Conservation (phyloP, 108 stramenopile genomes). For the Nitzschia inconspicua region DNA sequence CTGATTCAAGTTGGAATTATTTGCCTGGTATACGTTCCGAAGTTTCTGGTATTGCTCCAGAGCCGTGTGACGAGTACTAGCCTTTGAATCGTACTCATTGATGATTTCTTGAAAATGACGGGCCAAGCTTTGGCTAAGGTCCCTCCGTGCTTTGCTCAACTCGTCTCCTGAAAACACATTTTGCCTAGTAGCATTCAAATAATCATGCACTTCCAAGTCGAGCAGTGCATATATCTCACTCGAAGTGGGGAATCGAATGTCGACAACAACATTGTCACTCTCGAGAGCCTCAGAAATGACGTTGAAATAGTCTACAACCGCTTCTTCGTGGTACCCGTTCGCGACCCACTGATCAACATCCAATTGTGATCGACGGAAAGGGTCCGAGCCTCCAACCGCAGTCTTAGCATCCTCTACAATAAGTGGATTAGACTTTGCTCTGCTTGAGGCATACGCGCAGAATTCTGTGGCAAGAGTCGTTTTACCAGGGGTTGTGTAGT, state of each 20-base stretch:
- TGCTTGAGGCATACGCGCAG: slow-evolving; percentile 16
- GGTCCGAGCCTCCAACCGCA: slow-evolving; percentile 18
- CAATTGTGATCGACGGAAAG: slow-evolving; percentile 28
- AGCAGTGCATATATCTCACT: slow-evolving; percentile 11
- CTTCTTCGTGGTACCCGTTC: slow-evolving; percentile 13
- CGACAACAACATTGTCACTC: slow-evolving; percentile 29
- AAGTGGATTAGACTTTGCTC: neutral
- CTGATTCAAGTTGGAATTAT: slow-evolving; percentile 10
- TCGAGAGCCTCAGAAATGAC: slow-evolving; percentile 14
- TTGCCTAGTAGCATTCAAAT: slow-evolving; percentile 4
- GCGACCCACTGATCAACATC: slow-evolving; percentile 13
- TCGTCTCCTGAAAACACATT: slow-evolving; percentile 1
- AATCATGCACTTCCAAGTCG: slow-evolving; percentile 11
- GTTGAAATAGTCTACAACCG: slow-evolving; percentile 10
- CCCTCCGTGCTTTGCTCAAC: neutral
- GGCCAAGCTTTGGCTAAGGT: neutral
- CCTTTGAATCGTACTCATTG: slow-evolving; percentile 7
- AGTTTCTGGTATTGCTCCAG: slow-evolving; percentile 18
- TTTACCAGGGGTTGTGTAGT: slow-evolving; percentile 5
- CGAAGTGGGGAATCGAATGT: slow-evolving; percentile 31
- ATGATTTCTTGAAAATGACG: neutral
- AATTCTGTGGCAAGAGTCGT: slow-evolving; percentile 24
- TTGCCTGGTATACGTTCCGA: slow-evolving; percentile 1
- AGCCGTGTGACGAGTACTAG: neutral
- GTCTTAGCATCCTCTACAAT: slow-evolving; percentile 19